A percentile compares a stretch with the other conserved stretches of the same genome.
These are phyloP conservation scores for Phytophthora tubulina DNA, from an alignment of 352 stramenopile species.

Conservation along the genomic window DNA sequence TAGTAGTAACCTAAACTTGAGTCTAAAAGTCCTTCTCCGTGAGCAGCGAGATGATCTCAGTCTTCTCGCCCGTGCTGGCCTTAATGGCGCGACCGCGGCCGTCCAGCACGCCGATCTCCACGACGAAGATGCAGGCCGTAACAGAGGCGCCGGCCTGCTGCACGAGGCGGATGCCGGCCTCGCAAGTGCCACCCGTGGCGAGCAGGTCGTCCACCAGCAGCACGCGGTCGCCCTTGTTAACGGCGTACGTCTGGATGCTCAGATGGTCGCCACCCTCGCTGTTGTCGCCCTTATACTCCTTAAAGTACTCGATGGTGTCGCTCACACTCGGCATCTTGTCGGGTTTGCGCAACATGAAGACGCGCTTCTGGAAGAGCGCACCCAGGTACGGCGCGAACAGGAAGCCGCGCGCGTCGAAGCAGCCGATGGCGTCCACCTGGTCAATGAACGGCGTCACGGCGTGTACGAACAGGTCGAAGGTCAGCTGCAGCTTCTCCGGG, in stretches of 20 bases:
- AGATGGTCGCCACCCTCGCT: slow-evolving; percentile 81
- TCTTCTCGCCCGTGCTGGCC: slow-evolving; percentile 44
- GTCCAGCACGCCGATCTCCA: slow-evolving; percentile 90
- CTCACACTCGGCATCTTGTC: slow-evolving; percentile 97
- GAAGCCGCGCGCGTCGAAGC: slow-evolving; percentile 98
- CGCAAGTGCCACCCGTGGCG: slow-evolving; percentile 95
- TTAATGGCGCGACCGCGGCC: slow-evolving; percentile 62
- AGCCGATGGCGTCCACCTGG: slow-evolving; percentile 84
- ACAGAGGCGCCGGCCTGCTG: slow-evolving; percentile 89
- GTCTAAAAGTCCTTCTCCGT: slow-evolving; percentile 77
- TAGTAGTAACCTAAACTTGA: background rate
- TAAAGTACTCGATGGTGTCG: slow-evolving; percentile 93
- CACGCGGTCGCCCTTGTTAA: slow-evolving; percentile 86
- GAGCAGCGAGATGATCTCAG: slow-evolving; percentile 71
- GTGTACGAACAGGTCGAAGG: slow-evolving; percentile 94
- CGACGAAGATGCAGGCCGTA: slow-evolving; percentile 94
- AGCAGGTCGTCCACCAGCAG: slow-evolving; percentile 98
- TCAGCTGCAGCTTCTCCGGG: slow-evolving; percentile 90
- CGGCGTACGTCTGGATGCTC: slow-evolving; percentile 87
- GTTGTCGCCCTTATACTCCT: slow-evolving; percentile 94
- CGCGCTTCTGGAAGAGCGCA: slow-evolving; percentile 95
- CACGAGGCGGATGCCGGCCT: slow-evolving; percentile 89
- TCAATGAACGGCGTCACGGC: slow-evolving; percentile 64
- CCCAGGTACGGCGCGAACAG: slow-evolving; percentile 96
- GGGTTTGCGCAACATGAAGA: slow-evolving; percentile 99